A percentile compares a stretch with the other conserved stretches of the same genome.
Evolutionary conservation across 257 asterid species (phyloP).

Genomic region (Solanum rostratum): DNA sequence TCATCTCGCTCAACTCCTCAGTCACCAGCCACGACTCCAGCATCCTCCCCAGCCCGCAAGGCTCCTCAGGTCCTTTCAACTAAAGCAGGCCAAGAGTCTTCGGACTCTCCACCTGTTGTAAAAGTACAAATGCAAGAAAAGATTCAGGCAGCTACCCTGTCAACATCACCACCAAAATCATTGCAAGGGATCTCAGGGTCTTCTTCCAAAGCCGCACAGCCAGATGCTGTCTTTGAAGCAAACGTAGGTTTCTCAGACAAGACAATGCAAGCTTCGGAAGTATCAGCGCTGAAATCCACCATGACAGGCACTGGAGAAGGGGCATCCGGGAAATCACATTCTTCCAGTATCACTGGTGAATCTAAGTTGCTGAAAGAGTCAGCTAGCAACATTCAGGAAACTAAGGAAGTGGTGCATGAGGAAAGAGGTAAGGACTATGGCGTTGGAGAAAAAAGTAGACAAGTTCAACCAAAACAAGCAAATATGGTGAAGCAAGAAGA

Average conservation of each 20-base stretch:
- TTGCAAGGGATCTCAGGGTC: slow-evolving; percentile 8
- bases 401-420: slow-evolving; percentile 22
- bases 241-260: slow-evolving; percentile 3
- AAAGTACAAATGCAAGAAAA: neutral
- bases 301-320: neutral
- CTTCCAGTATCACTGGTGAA: neutral
- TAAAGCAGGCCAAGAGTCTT: slow-evolving; percentile 13
- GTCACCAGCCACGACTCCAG: slow-evolving; percentile 11
- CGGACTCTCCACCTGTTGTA: slow-evolving; percentile 12
- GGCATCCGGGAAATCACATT: slow-evolving; percentile 2
- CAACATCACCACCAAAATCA: slow-evolving; percentile 22
- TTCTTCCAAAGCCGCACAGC: slow-evolving; percentile 9
- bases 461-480: slow-evolving; percentile 2
- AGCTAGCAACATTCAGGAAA: neutral
- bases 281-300: neutral
- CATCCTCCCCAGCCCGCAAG: slow-evolving; percentile 21
- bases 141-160: slow-evolving; percentile 3
- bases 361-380: neutral
- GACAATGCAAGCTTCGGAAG: slow-evolving; percentile 10
- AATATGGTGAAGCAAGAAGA: slow-evolving; percentile 8
- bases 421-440: slow-evolving; percentile 6
- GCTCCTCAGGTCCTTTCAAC: slow-evolving; percentile 5
- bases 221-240: neutral
- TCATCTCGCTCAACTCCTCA: slow-evolving; percentile 24
- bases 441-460: slow-evolving; percentile 1